Conservation (phyloP, 176 grass and related monocot genomes). For the Ananas comosus region DNA sequence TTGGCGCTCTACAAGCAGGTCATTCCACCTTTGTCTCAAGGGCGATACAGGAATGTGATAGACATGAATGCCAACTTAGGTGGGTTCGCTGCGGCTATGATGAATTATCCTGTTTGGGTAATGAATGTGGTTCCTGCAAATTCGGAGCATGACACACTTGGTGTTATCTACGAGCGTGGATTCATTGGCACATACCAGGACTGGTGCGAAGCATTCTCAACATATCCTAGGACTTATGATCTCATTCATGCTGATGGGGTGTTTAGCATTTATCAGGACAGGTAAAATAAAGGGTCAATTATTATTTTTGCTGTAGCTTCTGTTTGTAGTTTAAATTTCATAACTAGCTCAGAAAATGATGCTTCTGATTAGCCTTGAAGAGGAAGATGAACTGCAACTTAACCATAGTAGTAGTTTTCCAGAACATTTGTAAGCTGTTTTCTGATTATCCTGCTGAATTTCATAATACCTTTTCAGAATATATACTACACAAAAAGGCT, state of each 20-base stretch:
- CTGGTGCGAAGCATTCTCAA: slow-evolving; percentile 93
- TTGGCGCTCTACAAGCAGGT: background rate
- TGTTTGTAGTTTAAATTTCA: background rate
- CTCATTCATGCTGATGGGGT: slow-evolving; percentile 68
- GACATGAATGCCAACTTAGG: slow-evolving; percentile 25
- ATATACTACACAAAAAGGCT: background rate
- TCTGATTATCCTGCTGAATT: too few species aligned
- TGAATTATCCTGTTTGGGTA: slow-evolving; percentile 16
- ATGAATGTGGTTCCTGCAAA: slow-evolving; percentile 18
- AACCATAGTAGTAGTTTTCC: too few species aligned
- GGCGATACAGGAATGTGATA: slow-evolving; percentile 18
- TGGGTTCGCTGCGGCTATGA: slow-evolving; percentile 14
- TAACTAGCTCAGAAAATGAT: slow-evolving; percentile 6
- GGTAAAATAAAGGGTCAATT: slow-evolving; percentile 25
- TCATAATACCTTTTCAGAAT: too few species aligned
- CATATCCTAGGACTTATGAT: slow-evolving; percentile 91
- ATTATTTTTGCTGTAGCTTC: slow-evolving; percentile 2
- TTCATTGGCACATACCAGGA: slow-evolving; percentile 24
- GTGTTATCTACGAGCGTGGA: slow-evolving; percentile 19
- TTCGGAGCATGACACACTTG: slow-evolving; percentile 2
- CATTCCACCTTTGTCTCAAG: background rate
- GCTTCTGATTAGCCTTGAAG: background rate
- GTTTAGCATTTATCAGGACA: slow-evolving; percentile 72
- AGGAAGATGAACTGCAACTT: background rate
- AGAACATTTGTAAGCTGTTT: too few species aligned